Base-by-base conservation (phyloP, 2,329 filamentous ascomycete genomes). In the Exophiala viscosa region DNA sequence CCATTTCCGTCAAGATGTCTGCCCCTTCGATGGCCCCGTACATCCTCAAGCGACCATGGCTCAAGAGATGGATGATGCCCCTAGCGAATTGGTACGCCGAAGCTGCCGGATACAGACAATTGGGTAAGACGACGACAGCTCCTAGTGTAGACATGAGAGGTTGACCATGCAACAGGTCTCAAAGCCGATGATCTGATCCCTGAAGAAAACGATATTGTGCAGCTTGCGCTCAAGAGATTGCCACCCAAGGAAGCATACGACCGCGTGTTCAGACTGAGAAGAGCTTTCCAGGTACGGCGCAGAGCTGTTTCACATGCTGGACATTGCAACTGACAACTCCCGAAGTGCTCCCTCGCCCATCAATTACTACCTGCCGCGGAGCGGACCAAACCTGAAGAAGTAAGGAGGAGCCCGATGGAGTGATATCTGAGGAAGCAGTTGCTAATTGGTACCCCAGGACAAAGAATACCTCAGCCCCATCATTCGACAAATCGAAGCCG, bases 131-230 rank as follows among this genome's bases (percentile, higher is more conserved):
- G 90, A 44, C 36, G 44, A 40, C 38, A 52, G 14, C 18, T 36
- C 18, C 23, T 17, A 34, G 35, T 39, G 14, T 13, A 40, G 34
- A 23, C 40, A 11, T 35, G 57, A 44, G 14, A 31, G 9, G 38
- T 39, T 49, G 17, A 50, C 52, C 57, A 34, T 46, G 33, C 13
- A 15, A 60, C 47, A 63, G 60, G 60, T 42, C 59, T 64, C 70
- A 97, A 93, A 75, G 85, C 86, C 80, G 93, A 99, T 75, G 93
- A 99, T 72, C 77, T 99, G 71, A 88, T 96, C 71, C 84, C 88
- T 70, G 93, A 99, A 76, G 93, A 99, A 78, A 87, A 82, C 79
- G 88, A 93, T 66, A 76, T 80, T 53, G 90, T 96, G 67, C 86
- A 93, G 74, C 82, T 86, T 65, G 93, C 93, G 60, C 82, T 99